Base-by-base conservation (phyloP, 371 early-diverging fungal species). In the Mortierella sp. region DNA sequence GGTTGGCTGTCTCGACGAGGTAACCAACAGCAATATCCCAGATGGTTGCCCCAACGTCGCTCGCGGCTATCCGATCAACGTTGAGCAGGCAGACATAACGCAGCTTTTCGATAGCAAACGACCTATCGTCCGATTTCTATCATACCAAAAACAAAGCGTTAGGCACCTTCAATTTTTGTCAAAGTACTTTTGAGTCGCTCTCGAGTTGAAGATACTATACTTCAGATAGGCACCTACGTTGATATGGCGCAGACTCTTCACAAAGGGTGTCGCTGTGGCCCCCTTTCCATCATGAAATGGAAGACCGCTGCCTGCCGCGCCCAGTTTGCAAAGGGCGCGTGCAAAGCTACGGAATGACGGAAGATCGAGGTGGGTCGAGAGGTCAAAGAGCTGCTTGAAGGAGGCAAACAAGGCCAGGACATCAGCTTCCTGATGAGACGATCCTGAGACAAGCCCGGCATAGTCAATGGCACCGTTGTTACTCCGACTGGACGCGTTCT, bases 51-150 rank as follows among this genome's bases (percentile, higher is more conserved):
- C 87, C 79, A 9, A 86, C 78, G 16, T 89, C 87, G 13, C 88
- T 82, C 29, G 85, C 84, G 39, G 97, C 85, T 14, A 98, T 79
- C 43, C 95, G 88, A 47, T 80, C 89, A 66, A 96, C 89, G 70
- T 96, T 94, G 43, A 91, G 70, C 10, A 93, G 85, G 3, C 92
- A 87, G 22, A 97, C 89, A 47, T 92, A 91, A 22, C 94, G 91
- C 68, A 99, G 81, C 83, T 96, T 95, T 39, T 93, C 91, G 14
- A 98, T 86, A 0, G 98, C 95, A 89, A 97, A 97, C 19, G 94
- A 92, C 75, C 92, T 92, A 44, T 93, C 93, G 53, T 96, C 91
- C 22, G 90, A 84, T 88, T 88, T 92, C 90, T 91, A 79, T 45
- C 26, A 19, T 6, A 10, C 13, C 6, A 22, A 55, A 63, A 16